Percentiles rank a stretch among this genome's conserved stretches.
These are phyloP conservation scores for Amauroascus niger DNA, from an alignment of 2,329 filamentous ascomycete genomes.

Conservation along the genomic window DNA sequence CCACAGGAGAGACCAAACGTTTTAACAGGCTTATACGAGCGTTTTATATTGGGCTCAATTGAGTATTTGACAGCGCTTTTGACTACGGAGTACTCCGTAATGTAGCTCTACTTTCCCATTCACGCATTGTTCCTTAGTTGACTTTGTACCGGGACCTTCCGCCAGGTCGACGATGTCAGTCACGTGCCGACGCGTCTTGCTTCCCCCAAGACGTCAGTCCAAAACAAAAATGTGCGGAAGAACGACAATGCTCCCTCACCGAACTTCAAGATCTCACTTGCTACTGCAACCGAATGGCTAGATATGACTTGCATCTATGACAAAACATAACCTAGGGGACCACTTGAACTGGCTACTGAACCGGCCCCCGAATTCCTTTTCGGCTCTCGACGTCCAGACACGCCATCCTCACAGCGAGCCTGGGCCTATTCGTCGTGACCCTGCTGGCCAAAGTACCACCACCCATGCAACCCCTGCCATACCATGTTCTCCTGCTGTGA, in stretches of 20 bases:
- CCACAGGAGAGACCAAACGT: too few relatives aligned
- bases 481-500: not conserved
- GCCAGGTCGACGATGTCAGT: too few relatives aligned
- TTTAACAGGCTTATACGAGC: too few relatives aligned
- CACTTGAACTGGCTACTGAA: slow-evolving; percentile 41
- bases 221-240: not conserved
- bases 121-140: not conserved
- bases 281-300: not conserved
- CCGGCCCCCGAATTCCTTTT: slow-evolving; percentile 30
- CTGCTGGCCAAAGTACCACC: not conserved
- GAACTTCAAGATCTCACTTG: too few relatives aligned
- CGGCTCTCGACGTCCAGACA: slow-evolving; percentile 25
- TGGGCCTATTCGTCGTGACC: slow-evolving; percentile 12
- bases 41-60: too few relatives aligned
- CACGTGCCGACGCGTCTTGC: slow-evolving; percentile 17
- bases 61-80: too few relatives aligned
- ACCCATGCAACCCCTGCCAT: not conserved
- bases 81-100: too few relatives aligned
- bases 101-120: not conserved
- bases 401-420: slow-evolving; percentile 19
- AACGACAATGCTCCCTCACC: not conserved
- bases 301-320: slow-evolving; percentile 36
- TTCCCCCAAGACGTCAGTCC: not conserved
- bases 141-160: not conserved
- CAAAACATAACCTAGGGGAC: slow-evolving; percentile 39